Base-by-base conservation (phyloP, 2,329 filamentous ascomycete genomes). In the Xylariaceae sp. region DNA sequence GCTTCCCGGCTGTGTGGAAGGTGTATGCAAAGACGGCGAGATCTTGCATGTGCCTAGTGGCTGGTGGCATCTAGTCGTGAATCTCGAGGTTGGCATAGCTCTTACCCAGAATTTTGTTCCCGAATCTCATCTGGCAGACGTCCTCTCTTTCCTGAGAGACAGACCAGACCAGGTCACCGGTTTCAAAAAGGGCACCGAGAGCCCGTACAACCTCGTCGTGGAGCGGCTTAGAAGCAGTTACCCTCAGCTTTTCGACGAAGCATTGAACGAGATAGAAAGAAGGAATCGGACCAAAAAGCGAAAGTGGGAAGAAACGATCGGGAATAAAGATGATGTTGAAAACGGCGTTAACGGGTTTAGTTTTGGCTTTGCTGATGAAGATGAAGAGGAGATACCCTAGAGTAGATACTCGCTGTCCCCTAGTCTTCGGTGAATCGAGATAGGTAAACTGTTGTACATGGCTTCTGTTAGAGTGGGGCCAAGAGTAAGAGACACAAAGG, bases 41-140 rank as follows among this genome's bases (percentile, higher is more conserved):
- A 88, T 98, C 16, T 75, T 98, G 48, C 91, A 97, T 70, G 93
- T 98, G 5, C 93, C 95, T 0, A 92, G 89, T 49, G 93, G 93
- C 5, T 98, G 93, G 93, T 98, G 95, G 87, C 93, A 98, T 78
- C 78, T 98, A 29, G 95, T 98, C 9, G 87, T 98, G 44, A 98
- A 98, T 69, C 77, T 96, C 1, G 89, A 92, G 65, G 81, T 85
- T 12, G 89, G 90, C 43, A 89, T 98, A 61, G 95, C 93, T 3
- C 81, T 98, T 62, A 98, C 93, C 7, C 93, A 98, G 71, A 98
- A 98, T 71, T 97, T 98, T 70, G 90, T 98, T 12, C 93, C 95
- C 40, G 77, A 78, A 59, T 86, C 85, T 3, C 89, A 93, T 66
- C 75, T 97, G 1, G 78, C 82, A 0, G 86, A 91, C 43, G 92